Evolutionary conservation across 306 rosid genomes (phyloP), one percentile per base, ranked within the genome.

Genomic region (Citrullus colocynthis): DNA sequence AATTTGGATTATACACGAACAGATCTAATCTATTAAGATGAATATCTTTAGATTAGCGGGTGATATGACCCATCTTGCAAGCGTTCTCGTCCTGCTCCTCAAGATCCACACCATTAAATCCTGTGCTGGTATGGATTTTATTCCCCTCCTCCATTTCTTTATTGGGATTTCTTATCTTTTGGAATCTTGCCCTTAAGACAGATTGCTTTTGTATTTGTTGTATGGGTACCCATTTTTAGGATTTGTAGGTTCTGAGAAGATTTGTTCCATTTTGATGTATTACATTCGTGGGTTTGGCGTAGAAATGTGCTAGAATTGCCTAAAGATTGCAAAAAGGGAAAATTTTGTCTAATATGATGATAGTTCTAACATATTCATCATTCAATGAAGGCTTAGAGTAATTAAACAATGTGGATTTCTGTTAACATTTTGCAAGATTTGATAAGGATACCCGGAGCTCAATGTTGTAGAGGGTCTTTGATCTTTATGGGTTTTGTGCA

Each of bases 101-200:
- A 90, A 90, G 91, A 90, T 90, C 89, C 91, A 90, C 79, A 90
- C 93, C 58, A 90, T 88, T 85, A 90, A 90, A 85, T 90, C 93
- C 39, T 90, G 91, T 58, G 91, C 91, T 71, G 93, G 93, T 90
- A 78, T 44, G 42, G 66, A 66, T 44, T 74, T 74, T 30, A 9
- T 9, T 15, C 37, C 56, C 3, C 44, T 7, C n/a, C 42, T 1
- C 21, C 13, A 65, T 72, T 61, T 58, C 58, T 21, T 45, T 77
- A 59, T 56, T 74, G 52, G 32, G 44, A 28, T 72, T 72, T 30
- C 32, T 34, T 74, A 1, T 74, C 18, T 51, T 52, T 74, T 52
- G 49, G 61, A 52, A 51, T 51, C 10, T 9, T 9, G 21, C 32
- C 44, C 24, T 24, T 52, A 7, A 51, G 48, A 10, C 32, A 17